Evolutionary conservation across 2,329 filamentous ascomycete species (phyloP).

Genomic region (Aspergillus intermedius): DNA sequence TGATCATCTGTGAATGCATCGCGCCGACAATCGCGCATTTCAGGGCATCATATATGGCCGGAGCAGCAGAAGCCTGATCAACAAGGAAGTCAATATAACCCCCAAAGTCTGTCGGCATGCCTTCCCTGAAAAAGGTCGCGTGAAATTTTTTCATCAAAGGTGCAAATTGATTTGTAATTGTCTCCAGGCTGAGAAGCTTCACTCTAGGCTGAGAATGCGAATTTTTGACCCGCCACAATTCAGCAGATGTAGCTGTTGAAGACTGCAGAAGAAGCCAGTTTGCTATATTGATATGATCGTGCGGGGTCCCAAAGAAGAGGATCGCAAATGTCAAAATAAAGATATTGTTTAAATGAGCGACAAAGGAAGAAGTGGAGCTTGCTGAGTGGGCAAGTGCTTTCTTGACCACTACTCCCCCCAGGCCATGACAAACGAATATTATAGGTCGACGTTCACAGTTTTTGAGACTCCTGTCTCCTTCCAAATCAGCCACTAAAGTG

Average conservation of each 20-base stretch:
- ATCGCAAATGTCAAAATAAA: constrained; percentile 25
- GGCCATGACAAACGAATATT: constrained; percentile 34
- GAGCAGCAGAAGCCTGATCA: constrained; percentile 16
- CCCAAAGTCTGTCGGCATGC: constrained; percentile 23
- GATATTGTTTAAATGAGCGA: constrained; percentile 1
- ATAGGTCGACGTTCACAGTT: constrained; percentile 20
- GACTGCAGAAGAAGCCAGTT: constrained; percentile 16
- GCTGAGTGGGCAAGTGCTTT: constrained; percentile 17
- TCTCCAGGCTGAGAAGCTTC: constrained; percentile 17
- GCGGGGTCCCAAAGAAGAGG: constrained; percentile 35
- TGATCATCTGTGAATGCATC: constrained; percentile 2
- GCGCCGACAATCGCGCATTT: constrained; percentile 2
- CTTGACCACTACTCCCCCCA: constrained; percentile 34
- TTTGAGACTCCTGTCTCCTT: constrained; percentile 22
- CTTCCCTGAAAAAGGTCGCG: constrained; percentile 34
- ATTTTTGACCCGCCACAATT: neutral
- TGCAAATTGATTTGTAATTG: constrained; percentile 29
- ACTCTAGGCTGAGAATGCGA: neutral
- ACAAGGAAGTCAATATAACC: constrained; percentile 17
- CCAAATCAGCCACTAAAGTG: constrained; percentile 27
- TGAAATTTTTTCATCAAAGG: constrained; percentile 30
- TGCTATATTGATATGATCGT: constrained; percentile 25
- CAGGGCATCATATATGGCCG: constrained; percentile 3
- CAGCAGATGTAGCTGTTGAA: constrained; percentile 11
- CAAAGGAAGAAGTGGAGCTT: neutral